These are phyloP conservation scores for Rhodotorula babjevae DNA, from an alignment of 768 basidiomycete genomes.

Conservation along the genomic window DNA sequence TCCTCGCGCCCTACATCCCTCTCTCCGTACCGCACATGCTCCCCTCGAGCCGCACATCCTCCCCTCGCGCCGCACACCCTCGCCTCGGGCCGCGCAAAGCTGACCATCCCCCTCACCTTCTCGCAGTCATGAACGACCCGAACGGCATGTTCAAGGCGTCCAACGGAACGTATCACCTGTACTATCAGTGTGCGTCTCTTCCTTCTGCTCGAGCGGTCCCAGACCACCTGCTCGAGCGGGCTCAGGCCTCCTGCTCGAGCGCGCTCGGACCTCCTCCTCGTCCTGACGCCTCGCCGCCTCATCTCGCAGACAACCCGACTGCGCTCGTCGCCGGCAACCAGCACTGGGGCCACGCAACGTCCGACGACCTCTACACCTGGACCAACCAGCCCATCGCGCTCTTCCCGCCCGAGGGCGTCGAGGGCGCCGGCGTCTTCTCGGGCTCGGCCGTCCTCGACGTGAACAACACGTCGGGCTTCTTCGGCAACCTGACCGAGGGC, in stretches of 20 bases:
- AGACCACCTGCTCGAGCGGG: too few species aligned
- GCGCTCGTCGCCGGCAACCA: constrained; percentile 43
- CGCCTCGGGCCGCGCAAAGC: too few species aligned
- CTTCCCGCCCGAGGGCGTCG: constrained; percentile 37
- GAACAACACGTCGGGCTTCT: constrained; percentile 46
- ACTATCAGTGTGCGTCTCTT: constrained; percentile 41
- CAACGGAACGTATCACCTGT: constrained; percentile 44
- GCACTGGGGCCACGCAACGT: constrained; percentile 46
- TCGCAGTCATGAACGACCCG: background rate
- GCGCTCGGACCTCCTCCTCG: background rate
- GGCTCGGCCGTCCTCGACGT: constrained; percentile 42
- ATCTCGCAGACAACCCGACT: constrained; percentile 33
- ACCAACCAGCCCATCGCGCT: constrained; percentile 44
- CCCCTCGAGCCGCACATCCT: too few species aligned
- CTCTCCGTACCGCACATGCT: too few species aligned
- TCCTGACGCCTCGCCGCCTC: background rate
- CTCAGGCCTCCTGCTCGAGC: too few species aligned
- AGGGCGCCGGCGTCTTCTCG: constrained; percentile 37
- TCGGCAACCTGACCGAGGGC: constrained; percentile 31
- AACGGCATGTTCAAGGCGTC: constrained; percentile 7
- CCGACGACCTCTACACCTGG: constrained; percentile 44
- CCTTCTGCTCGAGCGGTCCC: too few species aligned
- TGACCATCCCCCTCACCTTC: too few species aligned
- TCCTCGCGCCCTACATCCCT: too few species aligned
- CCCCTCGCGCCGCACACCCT: too few species aligned